Evolutionary conservation across 2,329 filamentous ascomycete species (phyloP), one percentile per base, ranked within the genome.

Genomic region (Colletotrichum gigasporum): DNA sequence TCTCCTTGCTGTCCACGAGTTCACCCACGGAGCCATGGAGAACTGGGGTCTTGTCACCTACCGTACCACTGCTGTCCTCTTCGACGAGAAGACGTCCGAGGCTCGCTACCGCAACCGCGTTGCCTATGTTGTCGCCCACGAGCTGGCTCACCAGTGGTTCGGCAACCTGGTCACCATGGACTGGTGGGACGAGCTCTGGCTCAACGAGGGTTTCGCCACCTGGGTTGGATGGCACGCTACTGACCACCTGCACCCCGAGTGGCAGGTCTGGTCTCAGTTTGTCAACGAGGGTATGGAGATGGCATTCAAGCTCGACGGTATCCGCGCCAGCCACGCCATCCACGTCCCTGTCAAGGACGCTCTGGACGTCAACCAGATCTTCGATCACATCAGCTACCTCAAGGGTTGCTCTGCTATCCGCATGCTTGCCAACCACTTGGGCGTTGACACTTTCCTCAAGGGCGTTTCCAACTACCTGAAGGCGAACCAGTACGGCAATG

Each of bases 1-100:
- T 77, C 84, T 97, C 52, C 84, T 97, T 42, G 94, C 94, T 65
- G 94, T 97, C 10, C 93, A 97, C 79, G 94, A 97, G 80, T 97
- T 99, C 82, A 96, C 85, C 4, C 85, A 87, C 76, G 91, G 92
- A 45, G 93, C 93, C 69, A 96, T 96, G 92, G 94, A 97, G 82
- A 96, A 96, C 76, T 97, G 94, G 94, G 94, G 94, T 69, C 85
- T 99, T 56, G 93, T 99, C 63, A 98, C 96, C 30, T 99, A 98
- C 81, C 88, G 94, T 69, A 97, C 95, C 10, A 98, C 95, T 10
- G 94, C 96, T 52, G 91, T 99, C 26, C 86, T 99, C n/a, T 99
- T 96, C 73, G 95, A 99, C 72, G 93, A 97, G 76, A 90, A 93
- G 75, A 92, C 91, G 50, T 97, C 95, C 0, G 95, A 97, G 75